Evolutionary conservation across 768 basidiomycete genomes (phyloP).

Genomic region (Serendipita vermifera): DNA sequence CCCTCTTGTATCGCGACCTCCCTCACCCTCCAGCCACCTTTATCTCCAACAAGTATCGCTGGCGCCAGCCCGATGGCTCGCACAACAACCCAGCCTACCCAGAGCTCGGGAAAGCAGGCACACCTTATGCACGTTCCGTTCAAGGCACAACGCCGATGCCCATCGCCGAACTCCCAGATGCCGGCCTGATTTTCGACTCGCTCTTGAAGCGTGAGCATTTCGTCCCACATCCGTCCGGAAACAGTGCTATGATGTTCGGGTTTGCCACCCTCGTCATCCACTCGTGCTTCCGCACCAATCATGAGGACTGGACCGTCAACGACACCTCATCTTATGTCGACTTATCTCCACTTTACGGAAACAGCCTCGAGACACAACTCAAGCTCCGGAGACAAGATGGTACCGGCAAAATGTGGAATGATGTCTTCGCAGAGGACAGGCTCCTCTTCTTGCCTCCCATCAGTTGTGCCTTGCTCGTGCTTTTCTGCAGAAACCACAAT

Average conservation of each 20-base stretch:
- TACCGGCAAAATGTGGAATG: conserved; percentile 51
- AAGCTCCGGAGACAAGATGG: conserved; percentile 27
- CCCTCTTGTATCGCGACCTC: conserved; percentile 53
- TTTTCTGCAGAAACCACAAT: conserved; percentile 69
- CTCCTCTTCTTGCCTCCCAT: conserved; percentile 69
- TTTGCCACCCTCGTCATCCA: conserved; percentile 78
- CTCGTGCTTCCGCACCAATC: conserved; percentile 34
- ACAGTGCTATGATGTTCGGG: conserved; percentile 27
- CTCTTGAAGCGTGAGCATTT: conserved; percentile 31
- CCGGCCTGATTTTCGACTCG: conserved; percentile 29
- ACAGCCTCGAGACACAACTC: conserved; percentile 27
- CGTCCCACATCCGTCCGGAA: conserved; percentile 23
- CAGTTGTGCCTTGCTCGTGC: conserved; percentile 56
- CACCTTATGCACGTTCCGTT: conserved; percentile 48
- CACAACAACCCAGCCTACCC: conserved; percentile 45
- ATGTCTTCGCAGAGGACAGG: conserved; percentile 68
- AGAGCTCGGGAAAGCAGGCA: conserved; percentile 43
- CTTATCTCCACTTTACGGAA: conserved; percentile 43
- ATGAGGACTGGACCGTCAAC: conserved; percentile 34
- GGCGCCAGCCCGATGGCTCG: conserved; percentile 46
- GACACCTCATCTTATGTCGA: conserved; percentile 44
- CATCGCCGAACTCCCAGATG: conserved; percentile 36
- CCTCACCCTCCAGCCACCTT: conserved; percentile 63
- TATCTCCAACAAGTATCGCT: conserved; percentile 45
- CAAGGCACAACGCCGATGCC: conserved; percentile 32